Evolutionary conservation across 2,329 filamentous ascomycete species (phyloP).

Genomic region (Leptographium galeiforme): DNA sequence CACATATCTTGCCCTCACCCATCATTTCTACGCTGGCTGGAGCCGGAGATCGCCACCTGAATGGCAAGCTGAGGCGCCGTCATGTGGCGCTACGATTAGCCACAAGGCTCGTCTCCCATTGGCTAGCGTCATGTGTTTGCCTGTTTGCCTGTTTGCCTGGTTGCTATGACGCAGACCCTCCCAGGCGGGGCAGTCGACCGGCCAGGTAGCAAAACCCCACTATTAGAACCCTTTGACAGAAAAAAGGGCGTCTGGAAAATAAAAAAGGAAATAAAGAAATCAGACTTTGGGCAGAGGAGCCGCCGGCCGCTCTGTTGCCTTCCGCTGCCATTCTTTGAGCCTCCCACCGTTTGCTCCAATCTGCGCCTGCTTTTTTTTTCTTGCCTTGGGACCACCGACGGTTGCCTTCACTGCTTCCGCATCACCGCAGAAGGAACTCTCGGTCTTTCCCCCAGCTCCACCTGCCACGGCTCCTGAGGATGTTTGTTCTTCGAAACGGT

Average conservation of each 20-base stretch:
- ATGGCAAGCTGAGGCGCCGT: neutral
- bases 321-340: neutral
- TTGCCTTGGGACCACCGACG: too few relatives aligned
- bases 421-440: too few relatives aligned
- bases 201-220: neutral
- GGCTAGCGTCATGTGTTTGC: neutral
- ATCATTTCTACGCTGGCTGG: too few relatives aligned
- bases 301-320: neutral
- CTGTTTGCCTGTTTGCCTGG: neutral
- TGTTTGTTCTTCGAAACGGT: slow-evolving; percentile 31
- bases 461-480: slow-evolving; percentile 10
- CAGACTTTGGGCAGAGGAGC: neutral
- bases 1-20: too few relatives aligned
- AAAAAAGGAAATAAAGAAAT: neutral
- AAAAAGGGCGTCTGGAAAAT: neutral
- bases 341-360: neutral
- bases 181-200: neutral
- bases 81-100: neutral
- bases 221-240: neutral
- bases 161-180: slow-evolving; percentile 3
- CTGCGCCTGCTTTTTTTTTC: neutral
- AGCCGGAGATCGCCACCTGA: neutral
- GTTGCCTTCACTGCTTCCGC: too few relatives aligned
- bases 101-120: neutral
- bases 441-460: too few relatives aligned